Conservation (phyloP, 163 green algal genomes). For the Picocystis sp. region DNA sequence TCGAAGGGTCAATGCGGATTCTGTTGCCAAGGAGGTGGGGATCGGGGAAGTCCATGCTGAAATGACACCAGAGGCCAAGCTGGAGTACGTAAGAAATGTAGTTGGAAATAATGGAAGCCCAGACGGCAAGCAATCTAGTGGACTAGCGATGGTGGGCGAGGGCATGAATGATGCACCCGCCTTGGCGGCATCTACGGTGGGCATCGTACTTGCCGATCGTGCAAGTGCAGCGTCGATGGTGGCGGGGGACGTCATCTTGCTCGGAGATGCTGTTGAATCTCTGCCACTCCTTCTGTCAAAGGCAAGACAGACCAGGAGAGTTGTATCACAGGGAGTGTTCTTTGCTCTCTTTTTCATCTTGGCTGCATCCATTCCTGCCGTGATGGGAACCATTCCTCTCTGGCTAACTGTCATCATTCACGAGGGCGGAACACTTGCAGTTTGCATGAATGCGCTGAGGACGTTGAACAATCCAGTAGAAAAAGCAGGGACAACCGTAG, state of each 20-base stretch:
- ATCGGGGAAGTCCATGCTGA: conserved; percentile 38
- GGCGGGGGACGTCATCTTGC: conserved; percentile 56
- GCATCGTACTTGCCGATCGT: conserved; percentile 50
- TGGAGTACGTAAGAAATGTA: conserved; percentile 13
- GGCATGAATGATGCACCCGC: conserved; percentile 82
- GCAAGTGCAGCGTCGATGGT: conserved; percentile 42
- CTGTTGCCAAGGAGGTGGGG: conserved; percentile 13
- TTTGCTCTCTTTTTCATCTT: conserved; percentile 1
- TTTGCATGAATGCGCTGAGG: conserved; percentile 73
- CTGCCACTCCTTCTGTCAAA: conserved; percentile 58
- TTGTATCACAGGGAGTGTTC: conserved; percentile 6
- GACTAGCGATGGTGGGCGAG: conserved; percentile 78
- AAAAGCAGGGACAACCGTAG: too few relatives aligned
- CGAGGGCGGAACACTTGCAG: conserved; percentile 78
- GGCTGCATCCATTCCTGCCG: conserved; percentile 30
- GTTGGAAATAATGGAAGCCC: not conserved
- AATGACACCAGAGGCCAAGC: conserved; percentile 56
- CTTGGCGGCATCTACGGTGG: conserved; percentile 55
- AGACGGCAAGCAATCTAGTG: not conserved
- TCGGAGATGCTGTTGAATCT: conserved; percentile 41
- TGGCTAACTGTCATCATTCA: conserved; percentile 85
- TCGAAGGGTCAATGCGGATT: not conserved
- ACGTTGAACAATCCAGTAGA: too few relatives aligned
- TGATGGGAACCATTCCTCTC: conserved; percentile 67
- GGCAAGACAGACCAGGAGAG: conserved; percentile 17